Conservation (phyloP, 23 red algal species). For the Cyanidiococcus yangmingshanensis region DNA sequence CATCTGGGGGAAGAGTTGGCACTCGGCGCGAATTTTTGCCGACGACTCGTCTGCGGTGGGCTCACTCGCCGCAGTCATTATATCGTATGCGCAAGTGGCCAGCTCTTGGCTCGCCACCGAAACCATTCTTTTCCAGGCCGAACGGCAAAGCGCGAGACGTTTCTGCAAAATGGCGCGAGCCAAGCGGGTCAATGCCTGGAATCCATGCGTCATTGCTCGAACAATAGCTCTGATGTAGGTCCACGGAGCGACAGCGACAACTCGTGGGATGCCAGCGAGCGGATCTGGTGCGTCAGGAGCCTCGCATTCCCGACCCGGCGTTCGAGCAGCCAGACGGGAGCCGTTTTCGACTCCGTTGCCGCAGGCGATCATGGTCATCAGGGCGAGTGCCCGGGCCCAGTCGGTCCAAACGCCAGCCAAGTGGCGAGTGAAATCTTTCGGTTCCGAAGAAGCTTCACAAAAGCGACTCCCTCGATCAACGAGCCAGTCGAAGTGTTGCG, state of each 20-base stretch:
- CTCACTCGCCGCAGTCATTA: not conserved
- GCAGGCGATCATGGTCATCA: not conserved
- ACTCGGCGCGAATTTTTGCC: not conserved
- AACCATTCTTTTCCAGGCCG: not conserved
- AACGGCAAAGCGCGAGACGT: not conserved
- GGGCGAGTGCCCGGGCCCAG: not conserved
- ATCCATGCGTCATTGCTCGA: not conserved
- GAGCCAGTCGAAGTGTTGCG: not conserved
- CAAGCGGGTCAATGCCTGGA: not conserved
- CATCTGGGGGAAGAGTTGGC: not conserved
- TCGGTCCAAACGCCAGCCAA: not conserved
- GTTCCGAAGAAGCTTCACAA: not conserved
- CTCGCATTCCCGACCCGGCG: not conserved
- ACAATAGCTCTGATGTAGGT: not conserved
- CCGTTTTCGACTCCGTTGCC: not conserved
- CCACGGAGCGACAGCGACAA: slow-evolving; percentile 15
- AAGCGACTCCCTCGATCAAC: not conserved
- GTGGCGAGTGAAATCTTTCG: not conserved
- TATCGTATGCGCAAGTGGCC: not conserved
- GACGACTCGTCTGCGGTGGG: not conserved
- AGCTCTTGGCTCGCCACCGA: not conserved
- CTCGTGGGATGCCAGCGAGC: not conserved
- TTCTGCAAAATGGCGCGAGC: not conserved
- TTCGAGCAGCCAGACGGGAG: not conserved
- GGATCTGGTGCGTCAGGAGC: not conserved